Percentiles rank a stretch among this genome's conserved stretches.
These are phyloP conservation scores for Plasmodium gonderi DNA, from an alignment of 169 alveolate genomes.

Conservation along the genomic window DNA sequence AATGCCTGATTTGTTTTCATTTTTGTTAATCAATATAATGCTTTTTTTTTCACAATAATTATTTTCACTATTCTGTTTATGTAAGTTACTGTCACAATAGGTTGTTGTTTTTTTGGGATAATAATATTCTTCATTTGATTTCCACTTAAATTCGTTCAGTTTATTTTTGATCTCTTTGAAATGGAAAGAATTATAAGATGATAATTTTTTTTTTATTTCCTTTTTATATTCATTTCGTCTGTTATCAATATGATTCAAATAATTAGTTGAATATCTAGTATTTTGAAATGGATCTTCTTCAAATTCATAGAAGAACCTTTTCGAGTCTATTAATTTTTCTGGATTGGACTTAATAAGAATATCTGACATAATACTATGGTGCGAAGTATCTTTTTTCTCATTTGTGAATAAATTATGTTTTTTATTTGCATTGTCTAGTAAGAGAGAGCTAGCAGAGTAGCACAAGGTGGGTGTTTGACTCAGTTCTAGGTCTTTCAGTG, in stretches of 20 bases:
- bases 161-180: conserved; percentile 14
- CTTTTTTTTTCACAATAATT: neutral
- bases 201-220: neutral
- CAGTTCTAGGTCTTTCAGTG: neutral
- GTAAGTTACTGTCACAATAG: neutral
- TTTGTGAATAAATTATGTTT: neutral
- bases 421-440: conserved; percentile 6
- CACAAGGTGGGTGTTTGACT: neutral
- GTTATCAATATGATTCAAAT: neutral
- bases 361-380: neutral
- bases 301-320: neutral
- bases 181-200: neutral
- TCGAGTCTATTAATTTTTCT: conserved; percentile 8
- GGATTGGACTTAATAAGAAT: neutral
- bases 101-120: neutral
- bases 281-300: neutral
- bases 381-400: conserved; percentile 21
- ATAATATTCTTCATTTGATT: conserved; percentile 5
- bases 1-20: conserved; percentile 12
- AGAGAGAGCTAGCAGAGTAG: neutral
- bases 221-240: neutral
- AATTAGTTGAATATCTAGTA: neutral
- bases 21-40: conserved; percentile 13
- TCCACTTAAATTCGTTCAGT: conserved; percentile 12
- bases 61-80: neutral